Evolutionary conservation across 2,329 filamentous ascomycete genomes (phyloP).

Genomic region (Pestalotiopsis sp.): DNA sequence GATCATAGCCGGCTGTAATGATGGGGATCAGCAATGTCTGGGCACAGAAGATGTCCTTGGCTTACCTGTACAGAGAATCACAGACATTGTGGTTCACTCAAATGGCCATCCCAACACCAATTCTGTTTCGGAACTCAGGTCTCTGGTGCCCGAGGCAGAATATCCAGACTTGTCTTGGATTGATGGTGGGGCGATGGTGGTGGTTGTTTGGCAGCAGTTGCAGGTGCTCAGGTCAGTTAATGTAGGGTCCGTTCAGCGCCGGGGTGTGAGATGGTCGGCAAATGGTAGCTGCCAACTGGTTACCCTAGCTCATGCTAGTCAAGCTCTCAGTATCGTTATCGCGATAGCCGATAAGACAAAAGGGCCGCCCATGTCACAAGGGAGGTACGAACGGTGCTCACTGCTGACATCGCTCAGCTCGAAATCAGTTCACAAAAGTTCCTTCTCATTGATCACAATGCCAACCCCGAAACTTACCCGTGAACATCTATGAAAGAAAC

Average conservation of each 20-base stretch:
- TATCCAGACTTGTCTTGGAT: neutral
- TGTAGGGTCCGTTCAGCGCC: too few relatives aligned
- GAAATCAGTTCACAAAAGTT: neutral
- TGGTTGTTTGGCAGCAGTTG: neutral
- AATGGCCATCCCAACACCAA: neutral
- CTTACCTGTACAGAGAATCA: conserved; percentile 65
- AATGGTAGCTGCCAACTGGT: neutral
- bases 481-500: neutral
- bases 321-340: neutral
- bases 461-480: too few relatives aligned
- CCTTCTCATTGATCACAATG: neutral
- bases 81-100: conserved; percentile 49
- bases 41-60: conserved; percentile 12
- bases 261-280: too few relatives aligned
- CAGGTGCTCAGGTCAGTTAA: neutral
- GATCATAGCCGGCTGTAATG: conserved; percentile 60
- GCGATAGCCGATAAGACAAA: neutral
- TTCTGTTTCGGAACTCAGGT: neutral
- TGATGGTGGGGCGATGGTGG: neutral
- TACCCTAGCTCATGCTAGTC: neutral
- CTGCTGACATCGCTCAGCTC: too few relatives aligned
- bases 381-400: neutral
- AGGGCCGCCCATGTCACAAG: neutral
- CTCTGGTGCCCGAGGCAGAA: neutral
- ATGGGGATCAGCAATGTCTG: conserved; percentile 16